These are phyloP conservation scores for Pyrenula aspistea DNA, from an alignment of 495 filamentous ascomycete species.

Conservation along the genomic window DNA sequence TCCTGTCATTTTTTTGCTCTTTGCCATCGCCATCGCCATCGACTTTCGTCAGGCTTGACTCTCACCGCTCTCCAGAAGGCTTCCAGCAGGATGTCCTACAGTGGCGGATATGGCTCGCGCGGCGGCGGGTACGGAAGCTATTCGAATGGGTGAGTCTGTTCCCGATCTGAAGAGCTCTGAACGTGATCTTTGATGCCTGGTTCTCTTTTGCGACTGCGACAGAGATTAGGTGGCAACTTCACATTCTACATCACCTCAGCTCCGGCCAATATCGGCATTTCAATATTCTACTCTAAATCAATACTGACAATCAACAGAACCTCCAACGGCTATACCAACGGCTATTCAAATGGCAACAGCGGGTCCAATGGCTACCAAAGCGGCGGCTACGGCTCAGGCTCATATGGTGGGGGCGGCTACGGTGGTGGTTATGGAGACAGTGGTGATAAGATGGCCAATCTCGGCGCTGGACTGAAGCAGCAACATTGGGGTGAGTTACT, in stretches of 20 bases:
- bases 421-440: slow-evolving; percentile 46
- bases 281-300: background rate
- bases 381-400: slow-evolving; percentile 24
- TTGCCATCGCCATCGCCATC: too few relatives aligned
- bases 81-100: slow-evolving; percentile 53
- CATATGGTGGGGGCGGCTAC: slow-evolving; percentile 27
- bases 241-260: background rate
- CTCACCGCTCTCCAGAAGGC: slow-evolving; percentile 1
- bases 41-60: slow-evolving; percentile 11
- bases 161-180: background rate
- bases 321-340: slow-evolving; percentile 33
- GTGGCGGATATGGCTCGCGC: slow-evolving; percentile 49
- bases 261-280: background rate
- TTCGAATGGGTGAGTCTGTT: slow-evolving; percentile 15
- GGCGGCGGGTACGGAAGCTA: slow-evolving; percentile 31
- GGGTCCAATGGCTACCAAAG: slow-evolving; percentile 2
- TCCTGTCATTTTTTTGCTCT: too few relatives aligned
- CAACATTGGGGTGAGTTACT: slow-evolving; percentile 69
- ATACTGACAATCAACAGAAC: slow-evolving; percentile 4
- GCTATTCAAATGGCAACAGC: slow-evolving; percentile 7
- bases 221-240: background rate
- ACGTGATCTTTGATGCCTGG: background rate
- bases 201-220: too few relatives aligned
- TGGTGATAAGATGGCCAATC: slow-evolving; percentile 87
- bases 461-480: slow-evolving; percentile 73